Conservation (phyloP, 257 asterid genomes). For the Solanum arcanum region DNA sequence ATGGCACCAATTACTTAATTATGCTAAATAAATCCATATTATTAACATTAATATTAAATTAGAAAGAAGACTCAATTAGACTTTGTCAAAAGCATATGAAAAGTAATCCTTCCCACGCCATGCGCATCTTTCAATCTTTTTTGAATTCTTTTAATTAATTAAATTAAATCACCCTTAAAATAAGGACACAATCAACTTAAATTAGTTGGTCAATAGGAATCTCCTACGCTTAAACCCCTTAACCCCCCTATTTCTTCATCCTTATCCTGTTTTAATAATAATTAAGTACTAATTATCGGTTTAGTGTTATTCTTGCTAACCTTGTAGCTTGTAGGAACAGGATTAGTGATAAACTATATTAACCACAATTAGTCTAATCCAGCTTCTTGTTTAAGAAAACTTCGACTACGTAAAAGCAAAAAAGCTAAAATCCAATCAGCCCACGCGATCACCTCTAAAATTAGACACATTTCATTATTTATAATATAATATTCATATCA, state of each 20-base stretch:
- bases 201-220: background rate
- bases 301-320: background rate
- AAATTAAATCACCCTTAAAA: background rate
- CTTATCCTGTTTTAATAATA: background rate
- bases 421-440: background rate
- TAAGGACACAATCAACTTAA: background rate
- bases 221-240: background rate
- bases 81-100: background rate
- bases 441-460: background rate
- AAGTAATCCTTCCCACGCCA: constrained; percentile 1
- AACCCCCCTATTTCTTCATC: background rate
- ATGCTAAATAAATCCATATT: background rate
- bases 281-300: background rate
- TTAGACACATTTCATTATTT: background rate
- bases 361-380: background rate
- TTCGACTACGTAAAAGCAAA: background rate
- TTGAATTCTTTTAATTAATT: background rate
- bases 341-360: background rate
- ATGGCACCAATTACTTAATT: background rate
- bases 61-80: background rate
- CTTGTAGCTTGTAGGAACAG: background rate
- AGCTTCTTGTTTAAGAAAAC: background rate
- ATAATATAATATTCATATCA: background rate
- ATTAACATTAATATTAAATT: background rate
- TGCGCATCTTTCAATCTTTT: background rate